Evolutionary conservation across 176 grass and related monocot genomes (phyloP).

Genomic region (Cenchrus americanus): DNA sequence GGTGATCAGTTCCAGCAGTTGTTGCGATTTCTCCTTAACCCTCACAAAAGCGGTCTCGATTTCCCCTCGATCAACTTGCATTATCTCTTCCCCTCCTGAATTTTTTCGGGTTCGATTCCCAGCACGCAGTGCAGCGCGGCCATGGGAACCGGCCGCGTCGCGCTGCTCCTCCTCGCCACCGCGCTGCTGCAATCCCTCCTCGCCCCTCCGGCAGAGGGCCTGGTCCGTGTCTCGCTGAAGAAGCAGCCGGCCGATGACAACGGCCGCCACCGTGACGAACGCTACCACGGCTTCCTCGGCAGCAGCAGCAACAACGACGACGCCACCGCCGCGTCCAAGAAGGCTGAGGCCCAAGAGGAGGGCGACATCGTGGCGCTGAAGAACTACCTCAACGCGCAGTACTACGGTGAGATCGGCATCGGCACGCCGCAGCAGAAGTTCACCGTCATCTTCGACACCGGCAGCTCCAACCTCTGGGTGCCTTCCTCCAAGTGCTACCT

Average conservation of each 20-base stretch:
- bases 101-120: not conserved
- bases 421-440: conserved; percentile 82
- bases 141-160: conserved; percentile 56
- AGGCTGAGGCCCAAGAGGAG: conserved; percentile 14
- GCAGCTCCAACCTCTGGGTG: conserved; percentile 94
- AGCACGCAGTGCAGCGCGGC: conserved; percentile 32
- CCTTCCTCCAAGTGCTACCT: conserved; percentile 86
- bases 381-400: conserved; percentile 92
- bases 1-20: not conserved
- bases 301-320: not conserved
- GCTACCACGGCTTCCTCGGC: conserved; percentile 52
- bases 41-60: not conserved
- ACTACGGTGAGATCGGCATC: conserved; percentile 74
- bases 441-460: conserved; percentile 90
- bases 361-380: conserved; percentile 65
- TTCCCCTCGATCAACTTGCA: not conserved
- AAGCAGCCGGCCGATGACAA: conserved; percentile 47
- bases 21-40: not conserved
- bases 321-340: conserved; percentile 3
- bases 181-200: conserved; percentile 48
- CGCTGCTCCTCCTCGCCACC: conserved; percentile 50
- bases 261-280: conserved; percentile 22
- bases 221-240: conserved; percentile 68
- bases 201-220: conserved; percentile 37
- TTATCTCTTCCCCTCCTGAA: not conserved